Percentiles rank a stretch among this genome's conserved stretches.
phyloP scores from a whole-genome alignment of 2,329 filamentous ascomycete genomes.

The Fusarium solani-melongenae region DNA sequence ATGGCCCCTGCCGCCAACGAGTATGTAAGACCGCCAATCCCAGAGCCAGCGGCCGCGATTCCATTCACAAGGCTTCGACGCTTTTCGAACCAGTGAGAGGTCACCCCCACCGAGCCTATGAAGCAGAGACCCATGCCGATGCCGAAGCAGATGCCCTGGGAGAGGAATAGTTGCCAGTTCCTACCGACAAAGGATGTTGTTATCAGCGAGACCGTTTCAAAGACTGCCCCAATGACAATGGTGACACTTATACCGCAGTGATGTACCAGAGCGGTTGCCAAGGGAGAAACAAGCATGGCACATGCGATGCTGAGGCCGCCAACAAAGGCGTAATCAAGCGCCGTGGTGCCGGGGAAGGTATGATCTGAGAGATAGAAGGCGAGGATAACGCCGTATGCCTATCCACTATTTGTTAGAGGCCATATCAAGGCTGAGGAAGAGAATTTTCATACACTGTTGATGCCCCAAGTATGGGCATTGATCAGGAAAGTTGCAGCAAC shows the following conservation, averaged over 20 bases:
- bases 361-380: slow-evolving; percentile 48
- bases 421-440: not conserved
- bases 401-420: not conserved
- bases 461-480: slow-evolving; percentile 55
- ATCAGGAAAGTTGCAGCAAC: slow-evolving; percentile 47
- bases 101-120: slow-evolving; percentile 64
- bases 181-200: slow-evolving; percentile 62
- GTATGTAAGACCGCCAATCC: slow-evolving; percentile 47
- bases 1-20: slow-evolving; percentile 54
- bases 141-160: slow-evolving; percentile 69
- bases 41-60: slow-evolving; percentile 63
- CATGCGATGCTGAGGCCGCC: slow-evolving; percentile 66
- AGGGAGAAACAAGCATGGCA: slow-evolving; percentile 55
- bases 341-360: slow-evolving; percentile 61
- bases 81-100: slow-evolving; percentile 71
- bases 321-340: slow-evolving; percentile 68
- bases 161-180: slow-evolving; percentile 71
- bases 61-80: slow-evolving; percentile 68
- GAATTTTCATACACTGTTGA: slow-evolving; percentile 42
- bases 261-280: slow-evolving; percentile 44
- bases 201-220: slow-evolving; percentile 63
- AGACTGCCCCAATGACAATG: slow-evolving; percentile 64
- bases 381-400: slow-evolving; percentile 20
- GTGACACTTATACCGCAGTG: slow-evolving; percentile 23
- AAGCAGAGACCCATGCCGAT: slow-evolving; percentile 71